These are phyloP conservation scores for Orbilia ellipsospora DNA, from an alignment of 2,329 filamentous ascomycete genomes.

Conservation along the genomic window DNA sequence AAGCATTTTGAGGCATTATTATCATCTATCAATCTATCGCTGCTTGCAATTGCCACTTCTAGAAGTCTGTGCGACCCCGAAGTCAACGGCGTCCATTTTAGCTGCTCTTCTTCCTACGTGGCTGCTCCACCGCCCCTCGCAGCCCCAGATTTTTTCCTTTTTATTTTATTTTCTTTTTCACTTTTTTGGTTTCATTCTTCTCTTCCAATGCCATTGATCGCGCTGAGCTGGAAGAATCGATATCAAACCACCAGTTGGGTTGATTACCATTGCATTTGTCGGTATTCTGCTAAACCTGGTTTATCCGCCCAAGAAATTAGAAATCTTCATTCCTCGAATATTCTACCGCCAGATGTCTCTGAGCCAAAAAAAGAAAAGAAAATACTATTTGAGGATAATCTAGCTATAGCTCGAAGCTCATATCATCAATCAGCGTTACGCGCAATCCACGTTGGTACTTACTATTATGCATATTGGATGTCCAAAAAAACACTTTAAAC, in stretches of 20 bases:
- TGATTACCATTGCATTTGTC: constrained; percentile 22
- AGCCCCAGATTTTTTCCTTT: constrained; percentile 16
- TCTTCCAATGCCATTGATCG: constrained; percentile 13
- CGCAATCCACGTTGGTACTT: too few species aligned
- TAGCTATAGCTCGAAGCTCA: neutral
- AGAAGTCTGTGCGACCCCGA: constrained; percentile 39
- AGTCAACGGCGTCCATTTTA: constrained; percentile 27
- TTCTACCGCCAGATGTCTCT: constrained; percentile 9
- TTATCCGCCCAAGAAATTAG: neutral
- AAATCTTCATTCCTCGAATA: constrained; percentile 12
- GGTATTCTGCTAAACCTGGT: constrained; percentile 19
- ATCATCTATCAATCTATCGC: constrained; percentile 3
- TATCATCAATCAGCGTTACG: neutral
- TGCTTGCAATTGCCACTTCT: constrained; percentile 49
- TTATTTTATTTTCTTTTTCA: neutral
- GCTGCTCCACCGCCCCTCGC: constrained; percentile 47
- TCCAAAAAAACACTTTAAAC: too few species aligned
- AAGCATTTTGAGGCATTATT: constrained; percentile 35
- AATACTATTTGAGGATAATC: neutral
- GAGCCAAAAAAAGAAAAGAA: neutral
- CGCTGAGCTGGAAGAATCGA: constrained; percentile 4
- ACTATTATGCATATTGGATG: too few species aligned
- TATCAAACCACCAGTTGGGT: neutral
- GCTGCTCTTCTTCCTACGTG: constrained; percentile 40
- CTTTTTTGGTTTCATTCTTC: neutral